Evolutionary conservation across 2,329 filamentous ascomycete species (phyloP).

Genomic region (Ophioceras dolichostomum): DNA sequence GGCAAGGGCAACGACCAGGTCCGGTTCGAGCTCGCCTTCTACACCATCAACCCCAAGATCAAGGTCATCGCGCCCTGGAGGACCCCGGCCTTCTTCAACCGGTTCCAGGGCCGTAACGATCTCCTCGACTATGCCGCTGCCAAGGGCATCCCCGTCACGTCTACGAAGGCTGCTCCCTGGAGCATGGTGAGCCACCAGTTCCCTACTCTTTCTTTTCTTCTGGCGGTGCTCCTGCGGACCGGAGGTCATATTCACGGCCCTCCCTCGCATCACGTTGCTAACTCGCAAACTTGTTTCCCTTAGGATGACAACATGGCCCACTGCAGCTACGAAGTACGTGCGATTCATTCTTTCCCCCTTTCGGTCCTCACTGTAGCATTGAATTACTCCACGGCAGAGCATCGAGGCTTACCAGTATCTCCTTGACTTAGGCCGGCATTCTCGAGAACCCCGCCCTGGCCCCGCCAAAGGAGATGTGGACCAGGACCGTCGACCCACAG

Average conservation of each 20-base stretch:
- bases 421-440: slow-evolving; percentile 59
- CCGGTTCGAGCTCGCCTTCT: slow-evolving; percentile 42
- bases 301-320: slow-evolving; percentile 54
- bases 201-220: too few relatives aligned
- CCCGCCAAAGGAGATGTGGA: slow-evolving; percentile 73
- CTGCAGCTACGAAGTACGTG: slow-evolving; percentile 72
- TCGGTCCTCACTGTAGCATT: too few relatives aligned
- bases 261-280: neutral
- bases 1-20: slow-evolving; percentile 42
- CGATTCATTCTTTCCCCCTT: too few relatives aligned
- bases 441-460: slow-evolving; percentile 53
- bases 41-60: slow-evolving; percentile 42
- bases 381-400: too few relatives aligned
- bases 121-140: slow-evolving; percentile 59
- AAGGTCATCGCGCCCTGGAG: slow-evolving; percentile 69
- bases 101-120: slow-evolving; percentile 59
- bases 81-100: slow-evolving; percentile 55
- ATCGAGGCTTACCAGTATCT: too few relatives aligned
- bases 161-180: slow-evolving; percentile 62
- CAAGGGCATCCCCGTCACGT: slow-evolving; percentile 58
- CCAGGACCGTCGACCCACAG: slow-evolving; percentile 53
- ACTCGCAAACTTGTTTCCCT: neutral
- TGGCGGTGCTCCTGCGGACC: too few relatives aligned
- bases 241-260: too few relatives aligned
- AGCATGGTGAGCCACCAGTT: slow-evolving; percentile 31